A percentile compares a stretch with the other conserved stretches of the same genome.
Evolutionary conservation across 495 filamentous ascomycete species (phyloP).

Genomic region (Annulohypoxylon maeteangense): DNA sequence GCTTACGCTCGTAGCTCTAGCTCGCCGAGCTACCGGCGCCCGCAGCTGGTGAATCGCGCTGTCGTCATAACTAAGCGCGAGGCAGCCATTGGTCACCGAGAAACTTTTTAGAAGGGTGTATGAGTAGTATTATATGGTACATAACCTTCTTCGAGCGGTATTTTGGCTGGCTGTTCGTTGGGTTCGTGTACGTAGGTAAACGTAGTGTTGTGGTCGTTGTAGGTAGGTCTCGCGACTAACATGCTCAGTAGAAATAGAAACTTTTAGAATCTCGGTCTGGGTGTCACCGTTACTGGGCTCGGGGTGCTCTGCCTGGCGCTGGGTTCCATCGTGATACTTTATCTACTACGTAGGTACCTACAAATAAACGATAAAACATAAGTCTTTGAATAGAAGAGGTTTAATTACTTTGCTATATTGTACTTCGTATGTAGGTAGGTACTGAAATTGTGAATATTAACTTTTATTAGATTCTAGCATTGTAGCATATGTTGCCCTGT

Average conservation of each 20-base stretch:
- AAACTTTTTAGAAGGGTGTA: not conserved
- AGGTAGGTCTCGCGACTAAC: conserved; percentile 57
- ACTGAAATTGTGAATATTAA: too few species aligned
- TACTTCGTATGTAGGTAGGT: too few species aligned
- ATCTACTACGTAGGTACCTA: too few species aligned
- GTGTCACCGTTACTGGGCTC: conserved; percentile 43
- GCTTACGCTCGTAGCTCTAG: not conserved
- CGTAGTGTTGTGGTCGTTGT: not conserved
- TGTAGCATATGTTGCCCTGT: too few species aligned
- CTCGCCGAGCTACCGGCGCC: conserved; percentile 1
- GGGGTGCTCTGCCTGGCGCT: conserved; percentile 28
- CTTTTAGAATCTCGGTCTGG: conserved; percentile 52
- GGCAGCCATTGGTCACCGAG: conserved; percentile 1
- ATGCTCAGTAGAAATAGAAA: conserved; percentile 43
- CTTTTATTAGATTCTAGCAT: too few species aligned
- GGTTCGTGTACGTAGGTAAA: conserved; percentile 12
- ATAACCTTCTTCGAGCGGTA: conserved; percentile 6
- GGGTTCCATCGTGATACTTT: conserved; percentile 25
- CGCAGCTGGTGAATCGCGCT: conserved; percentile 2
- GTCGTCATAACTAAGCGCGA: conserved; percentile 1
- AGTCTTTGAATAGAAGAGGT: too few species aligned
- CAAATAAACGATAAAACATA: too few species aligned
- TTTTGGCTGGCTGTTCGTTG: not conserved
- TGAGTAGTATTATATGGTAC: conserved; percentile 15
- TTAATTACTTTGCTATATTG: too few species aligned